Evolutionary conservation across 1,284 basidiomycete genomes (phyloP).

Genomic region (Singerocomus rubriflavus): DNA sequence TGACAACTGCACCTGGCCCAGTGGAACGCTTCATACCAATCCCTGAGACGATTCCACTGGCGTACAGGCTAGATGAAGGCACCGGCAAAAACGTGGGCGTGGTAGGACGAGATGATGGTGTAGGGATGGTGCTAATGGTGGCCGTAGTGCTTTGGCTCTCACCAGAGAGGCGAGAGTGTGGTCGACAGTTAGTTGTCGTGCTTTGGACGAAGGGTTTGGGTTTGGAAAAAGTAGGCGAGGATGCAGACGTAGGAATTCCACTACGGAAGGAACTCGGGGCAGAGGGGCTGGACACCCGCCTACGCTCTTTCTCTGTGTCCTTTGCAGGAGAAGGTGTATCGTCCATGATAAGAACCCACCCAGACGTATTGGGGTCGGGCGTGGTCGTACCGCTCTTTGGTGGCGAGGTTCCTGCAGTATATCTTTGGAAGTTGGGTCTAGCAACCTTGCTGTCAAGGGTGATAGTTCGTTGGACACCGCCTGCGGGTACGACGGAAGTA

Average conservation of each 20-base stretch:
- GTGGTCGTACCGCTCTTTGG: slow-evolving; percentile 45
- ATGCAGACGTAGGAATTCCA: slow-evolving; percentile 36
- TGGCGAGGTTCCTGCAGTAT: slow-evolving; percentile 38
- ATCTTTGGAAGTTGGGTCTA: slow-evolving; percentile 28
- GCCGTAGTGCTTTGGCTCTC: slow-evolving; percentile 53
- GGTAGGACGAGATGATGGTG: slow-evolving; percentile 66
- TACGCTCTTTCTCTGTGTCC: slow-evolving; percentile 49
- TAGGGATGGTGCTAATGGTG: slow-evolving; percentile 59
- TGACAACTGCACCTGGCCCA: slow-evolving; percentile 42
- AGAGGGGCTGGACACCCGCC: slow-evolving; percentile 60
- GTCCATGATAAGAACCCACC: slow-evolving; percentile 83
- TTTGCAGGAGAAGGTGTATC: slow-evolving; percentile 71
- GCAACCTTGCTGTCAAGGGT: slow-evolving; percentile 23
- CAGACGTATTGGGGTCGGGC: slow-evolving; percentile 57
- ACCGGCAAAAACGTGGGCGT: slow-evolving; percentile 74
- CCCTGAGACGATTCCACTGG: slow-evolving; percentile 36
- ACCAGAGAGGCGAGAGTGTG: slow-evolving; percentile 68
- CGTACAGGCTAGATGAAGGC: slow-evolving; percentile 50
- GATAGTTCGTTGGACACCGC: slow-evolving; percentile 16
- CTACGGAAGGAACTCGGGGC: slow-evolving; percentile 42
- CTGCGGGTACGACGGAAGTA: slow-evolving; percentile 25
- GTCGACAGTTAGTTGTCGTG: slow-evolving; percentile 48
- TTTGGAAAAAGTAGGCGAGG: slow-evolving; percentile 37
- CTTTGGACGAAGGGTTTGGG: slow-evolving; percentile 39
- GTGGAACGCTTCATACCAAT: slow-evolving; percentile 57